phyloP scores from a whole-genome alignment of 2,329 filamentous ascomycete species.

The Spiromastix sp. region DNA sequence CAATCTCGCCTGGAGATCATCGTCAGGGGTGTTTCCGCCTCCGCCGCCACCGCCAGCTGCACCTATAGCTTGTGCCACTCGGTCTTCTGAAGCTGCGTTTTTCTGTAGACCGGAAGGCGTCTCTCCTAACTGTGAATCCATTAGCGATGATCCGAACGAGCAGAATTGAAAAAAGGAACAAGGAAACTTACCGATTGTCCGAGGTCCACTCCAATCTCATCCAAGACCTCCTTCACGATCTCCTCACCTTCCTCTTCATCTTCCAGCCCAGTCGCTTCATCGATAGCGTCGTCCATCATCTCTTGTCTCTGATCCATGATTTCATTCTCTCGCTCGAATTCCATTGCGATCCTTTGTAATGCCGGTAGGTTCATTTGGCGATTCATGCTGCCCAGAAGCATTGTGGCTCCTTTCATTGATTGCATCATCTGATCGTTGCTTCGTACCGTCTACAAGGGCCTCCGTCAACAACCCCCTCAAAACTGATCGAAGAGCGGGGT shows the following conservation, averaged over 20 bases:
- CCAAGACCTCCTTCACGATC: conserved; percentile 89
- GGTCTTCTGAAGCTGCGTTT: conserved; percentile 59
- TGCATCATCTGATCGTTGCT: conserved; percentile 99
- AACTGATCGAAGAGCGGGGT: not conserved
- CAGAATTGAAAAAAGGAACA: not conserved
- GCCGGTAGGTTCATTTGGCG: conserved; percentile 93
- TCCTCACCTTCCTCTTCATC: conserved; percentile 95
- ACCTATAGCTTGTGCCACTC: conserved; percentile 78
- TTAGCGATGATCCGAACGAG: conserved; percentile 16
- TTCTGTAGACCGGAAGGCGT: conserved; percentile 77
- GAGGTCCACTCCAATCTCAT: conserved; percentile 92
- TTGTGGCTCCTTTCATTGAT: conserved; percentile 96
- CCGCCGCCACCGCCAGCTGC: conserved; percentile 43
- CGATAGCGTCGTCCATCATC: conserved; percentile 99
- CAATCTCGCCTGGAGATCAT: conserved; percentile 86
- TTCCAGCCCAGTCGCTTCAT: conserved; percentile 84
- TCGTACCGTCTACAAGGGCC: conserved; percentile 62
- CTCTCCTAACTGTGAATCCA: conserved; percentile 63
- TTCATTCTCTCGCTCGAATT: conserved; percentile 97
- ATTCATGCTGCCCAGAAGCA: conserved; percentile 93
- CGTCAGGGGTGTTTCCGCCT: conserved; percentile 53
- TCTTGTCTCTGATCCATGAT: conserved; percentile 99
- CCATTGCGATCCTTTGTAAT: conserved; percentile 93
- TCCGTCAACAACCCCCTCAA: not conserved
- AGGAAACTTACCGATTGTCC: conserved; percentile 64